These are phyloP conservation scores for Amanita jacksonii DNA, from an alignment of 768 basidiomycete genomes.

Conservation along the genomic window DNA sequence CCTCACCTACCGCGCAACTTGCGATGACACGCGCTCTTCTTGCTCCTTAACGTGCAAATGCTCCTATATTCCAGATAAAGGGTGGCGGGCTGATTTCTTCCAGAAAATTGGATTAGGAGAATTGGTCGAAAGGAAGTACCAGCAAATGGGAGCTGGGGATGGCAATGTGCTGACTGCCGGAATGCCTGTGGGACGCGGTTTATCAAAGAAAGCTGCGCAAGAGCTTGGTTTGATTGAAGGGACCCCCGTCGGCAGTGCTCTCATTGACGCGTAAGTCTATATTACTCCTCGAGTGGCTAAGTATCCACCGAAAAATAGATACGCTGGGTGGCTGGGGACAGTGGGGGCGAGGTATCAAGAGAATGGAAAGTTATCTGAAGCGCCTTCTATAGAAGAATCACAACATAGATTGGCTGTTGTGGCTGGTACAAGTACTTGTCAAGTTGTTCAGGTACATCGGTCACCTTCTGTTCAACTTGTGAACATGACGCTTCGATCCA, in stretches of 20 bases:
- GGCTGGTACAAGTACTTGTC: conserved; percentile 95
- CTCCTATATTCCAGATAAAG: conserved; percentile 75
- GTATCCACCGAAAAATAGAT: conserved; percentile 27
- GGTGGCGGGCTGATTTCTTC: conserved; percentile 91
- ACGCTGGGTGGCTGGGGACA: conserved; percentile 97
- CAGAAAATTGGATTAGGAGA: conserved; percentile 69
- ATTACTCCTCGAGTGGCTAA: conserved; percentile 1
- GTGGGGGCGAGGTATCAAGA: conserved; percentile 68
- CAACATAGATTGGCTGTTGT: conserved; percentile 80
- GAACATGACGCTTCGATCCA: conserved; percentile 17
- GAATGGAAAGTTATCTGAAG: conserved; percentile 37
- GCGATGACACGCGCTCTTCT: conserved; percentile 63
- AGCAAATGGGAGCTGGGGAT: conserved; percentile 62
- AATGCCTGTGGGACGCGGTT: conserved; percentile 75
- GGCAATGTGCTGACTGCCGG: conserved; percentile 71
- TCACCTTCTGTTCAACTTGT: not conserved
- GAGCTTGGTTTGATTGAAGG: conserved; percentile 82
- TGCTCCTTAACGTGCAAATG: conserved; percentile 98
- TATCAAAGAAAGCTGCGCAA: conserved; percentile 68
- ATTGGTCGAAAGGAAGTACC: conserved; percentile 59
- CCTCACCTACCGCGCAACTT: conserved; percentile 88
- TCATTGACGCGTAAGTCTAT: conserved; percentile 81
- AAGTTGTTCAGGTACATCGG: conserved; percentile 71
- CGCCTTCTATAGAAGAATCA: conserved; percentile 67
- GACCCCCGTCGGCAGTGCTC: conserved; percentile 86